phyloP scores from a whole-genome alignment of 1,284 basidiomycete species.

The Sporisorium graminicola region DNA sequence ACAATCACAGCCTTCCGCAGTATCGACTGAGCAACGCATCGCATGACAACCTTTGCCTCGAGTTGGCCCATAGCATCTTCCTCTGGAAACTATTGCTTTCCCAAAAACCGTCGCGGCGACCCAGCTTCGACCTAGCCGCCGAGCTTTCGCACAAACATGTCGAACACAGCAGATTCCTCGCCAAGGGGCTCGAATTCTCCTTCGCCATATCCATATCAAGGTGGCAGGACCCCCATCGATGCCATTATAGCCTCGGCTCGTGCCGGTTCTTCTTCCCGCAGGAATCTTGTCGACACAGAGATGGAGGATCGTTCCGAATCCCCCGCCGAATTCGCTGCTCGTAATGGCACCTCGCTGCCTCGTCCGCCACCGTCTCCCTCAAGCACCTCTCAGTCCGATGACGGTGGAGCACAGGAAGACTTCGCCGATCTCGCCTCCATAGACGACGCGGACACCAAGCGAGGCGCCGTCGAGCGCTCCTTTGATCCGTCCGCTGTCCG shows the following conservation, averaged over 20 bases:
- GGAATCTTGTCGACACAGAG: conserved; percentile 29
- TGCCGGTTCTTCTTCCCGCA: conserved; percentile 27
- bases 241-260: conserved; percentile 4
- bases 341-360: conserved; percentile 22
- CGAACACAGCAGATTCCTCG: conserved; percentile 44
- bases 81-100: neutral
- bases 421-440: conserved; percentile 54
- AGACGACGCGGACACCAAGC: conserved; percentile 30
- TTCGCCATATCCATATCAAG: conserved; percentile 40
- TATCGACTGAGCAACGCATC: neutral
- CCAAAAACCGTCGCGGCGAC: neutral
- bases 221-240: conserved; percentile 3
- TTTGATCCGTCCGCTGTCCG: conserved; percentile 35
- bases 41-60: neutral
- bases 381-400: conserved; percentile 64
- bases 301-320: conserved; percentile 44
- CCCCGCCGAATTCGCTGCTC: conserved; percentile 30
- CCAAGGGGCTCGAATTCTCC: conserved; percentile 53
- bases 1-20: neutral
- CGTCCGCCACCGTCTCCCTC: conserved; percentile 60
- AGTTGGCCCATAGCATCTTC: neutral
- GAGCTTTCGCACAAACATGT: conserved; percentile 21
- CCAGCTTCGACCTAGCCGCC: conserved; percentile 2
- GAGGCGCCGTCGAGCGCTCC: conserved; percentile 10
- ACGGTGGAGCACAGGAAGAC: conserved; percentile 51